Conservation (phyloP, 495 filamentous ascomycete species). For the Penicillium taxi region DNA sequence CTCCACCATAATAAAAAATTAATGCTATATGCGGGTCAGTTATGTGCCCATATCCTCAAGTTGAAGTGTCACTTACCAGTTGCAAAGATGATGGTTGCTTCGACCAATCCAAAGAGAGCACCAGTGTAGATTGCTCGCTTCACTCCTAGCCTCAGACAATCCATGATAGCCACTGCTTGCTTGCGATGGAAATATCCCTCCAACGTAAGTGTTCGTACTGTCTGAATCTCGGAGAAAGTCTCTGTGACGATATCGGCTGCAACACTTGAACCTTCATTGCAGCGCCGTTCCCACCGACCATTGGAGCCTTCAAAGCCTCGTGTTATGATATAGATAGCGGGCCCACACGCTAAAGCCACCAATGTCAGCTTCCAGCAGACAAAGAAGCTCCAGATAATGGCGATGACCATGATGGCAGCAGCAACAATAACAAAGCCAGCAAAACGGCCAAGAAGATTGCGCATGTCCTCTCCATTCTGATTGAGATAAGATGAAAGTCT, state of each 20-base stretch:
- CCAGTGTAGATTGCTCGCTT: constrained; percentile 52
- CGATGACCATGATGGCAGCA: constrained; percentile 52
- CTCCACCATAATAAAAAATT: constrained; percentile 79
- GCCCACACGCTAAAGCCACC: constrained; percentile 60
- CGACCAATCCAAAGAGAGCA: constrained; percentile 65
- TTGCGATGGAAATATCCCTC: constrained; percentile 68
- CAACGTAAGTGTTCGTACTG: constrained; percentile 69
- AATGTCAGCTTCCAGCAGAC: constrained; percentile 78
- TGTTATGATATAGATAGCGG: constrained; percentile 59
- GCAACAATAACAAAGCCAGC: constrained; percentile 60
- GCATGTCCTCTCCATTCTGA: constrained; percentile 80
- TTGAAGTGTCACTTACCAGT: constrained; percentile 35
- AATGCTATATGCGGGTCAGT: constrained; percentile 46
- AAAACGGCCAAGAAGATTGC: constrained; percentile 72
- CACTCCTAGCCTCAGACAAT: constrained; percentile 23
- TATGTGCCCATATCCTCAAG: background rate
- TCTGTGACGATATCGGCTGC: constrained; percentile 60
- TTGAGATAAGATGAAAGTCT: constrained; percentile 65
- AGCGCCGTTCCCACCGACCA: constrained; percentile 61
- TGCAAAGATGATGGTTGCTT: constrained; percentile 61
- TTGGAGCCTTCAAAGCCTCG: constrained; percentile 53
- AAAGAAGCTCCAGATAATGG: constrained; percentile 64
- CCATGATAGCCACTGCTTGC: constrained; percentile 42
- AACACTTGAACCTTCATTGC: constrained; percentile 49
- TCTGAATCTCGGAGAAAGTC: constrained; percentile 73